Percentiles rank a stretch among this genome's conserved stretches.
phyloP scores from a whole-genome alignment of 176 grass and related monocot species.

The Pontederia paniculata region DNA sequence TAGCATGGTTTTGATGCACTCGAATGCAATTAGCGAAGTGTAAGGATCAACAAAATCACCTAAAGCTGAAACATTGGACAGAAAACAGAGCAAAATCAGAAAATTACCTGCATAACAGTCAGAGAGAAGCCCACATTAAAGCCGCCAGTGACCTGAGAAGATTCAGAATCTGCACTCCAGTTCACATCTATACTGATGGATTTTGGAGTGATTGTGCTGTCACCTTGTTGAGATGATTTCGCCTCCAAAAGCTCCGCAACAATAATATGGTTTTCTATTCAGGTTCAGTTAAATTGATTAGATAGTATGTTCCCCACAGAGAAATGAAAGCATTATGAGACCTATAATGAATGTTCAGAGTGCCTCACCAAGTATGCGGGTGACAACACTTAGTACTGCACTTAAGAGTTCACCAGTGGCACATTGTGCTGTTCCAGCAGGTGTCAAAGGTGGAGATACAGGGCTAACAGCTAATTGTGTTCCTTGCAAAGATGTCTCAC shows the following conservation, averaged over 20 bases:
- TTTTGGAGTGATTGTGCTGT: constrained; percentile 49
- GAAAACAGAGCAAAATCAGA: background rate
- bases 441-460: constrained; percentile 69
- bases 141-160: constrained; percentile 83
- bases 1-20: constrained; percentile 3
- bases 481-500: constrained; percentile 35
- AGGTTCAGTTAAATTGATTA: constrained; percentile 11
- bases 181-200: constrained; percentile 35
- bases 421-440: constrained; percentile 57
- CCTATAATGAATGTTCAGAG: constrained; percentile 15
- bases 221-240: constrained; percentile 60
- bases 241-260: constrained; percentile 87
- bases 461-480: constrained; percentile 70
- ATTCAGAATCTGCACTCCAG: constrained; percentile 80
- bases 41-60: constrained; percentile 9
- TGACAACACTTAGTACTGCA: constrained; percentile 57
- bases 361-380: constrained; percentile 71
- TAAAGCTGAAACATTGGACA: constrained; percentile 2
- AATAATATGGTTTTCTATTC: constrained; percentile 79
- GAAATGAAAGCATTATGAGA: constrained; percentile 4
- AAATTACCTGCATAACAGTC: constrained; percentile 73
- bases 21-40: constrained; percentile 8
- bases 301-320: constrained; percentile 14
- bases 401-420: constrained; percentile 58
- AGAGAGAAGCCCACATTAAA: constrained; percentile 83